phyloP scores from a whole-genome alignment of 306 rosid genomes.

The Clitoria ternatea region DNA sequence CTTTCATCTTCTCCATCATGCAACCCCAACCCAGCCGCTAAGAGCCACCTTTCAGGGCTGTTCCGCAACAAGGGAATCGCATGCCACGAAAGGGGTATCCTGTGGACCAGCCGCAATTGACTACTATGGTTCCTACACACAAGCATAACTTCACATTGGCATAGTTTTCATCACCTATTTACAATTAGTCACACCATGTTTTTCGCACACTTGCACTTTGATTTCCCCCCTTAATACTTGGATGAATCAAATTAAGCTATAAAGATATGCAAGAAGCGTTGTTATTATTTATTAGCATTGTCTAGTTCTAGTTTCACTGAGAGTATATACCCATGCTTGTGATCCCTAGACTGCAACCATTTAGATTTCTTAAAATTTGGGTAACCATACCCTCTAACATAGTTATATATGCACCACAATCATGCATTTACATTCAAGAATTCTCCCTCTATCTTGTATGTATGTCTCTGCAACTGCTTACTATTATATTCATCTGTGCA shows the following conservation, averaged over 20 bases:
- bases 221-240: not conserved
- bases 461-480: not conserved
- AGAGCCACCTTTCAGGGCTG: too few species aligned
- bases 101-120: too few species aligned
- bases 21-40: too few species aligned
- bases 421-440: not conserved
- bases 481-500: slow-evolving; percentile 15
- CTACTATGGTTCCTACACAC: too few species aligned
- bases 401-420: not conserved
- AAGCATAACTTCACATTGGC: not conserved
- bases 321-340: not conserved
- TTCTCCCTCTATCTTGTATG: not conserved
- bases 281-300: not conserved
- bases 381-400: not conserved
- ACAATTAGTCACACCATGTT: not conserved
- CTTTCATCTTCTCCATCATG: too few species aligned
- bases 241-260: not conserved
- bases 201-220: not conserved
- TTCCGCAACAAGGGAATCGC: too few species aligned
- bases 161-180: not conserved
- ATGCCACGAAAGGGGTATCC: too few species aligned
- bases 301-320: not conserved
- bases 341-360: not conserved
- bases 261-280: not conserved
- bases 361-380: slow-evolving; percentile 14